These are phyloP conservation scores for Camellia granthamiana DNA, from an alignment of 148 eudicot species.

Conservation along the genomic window DNA sequence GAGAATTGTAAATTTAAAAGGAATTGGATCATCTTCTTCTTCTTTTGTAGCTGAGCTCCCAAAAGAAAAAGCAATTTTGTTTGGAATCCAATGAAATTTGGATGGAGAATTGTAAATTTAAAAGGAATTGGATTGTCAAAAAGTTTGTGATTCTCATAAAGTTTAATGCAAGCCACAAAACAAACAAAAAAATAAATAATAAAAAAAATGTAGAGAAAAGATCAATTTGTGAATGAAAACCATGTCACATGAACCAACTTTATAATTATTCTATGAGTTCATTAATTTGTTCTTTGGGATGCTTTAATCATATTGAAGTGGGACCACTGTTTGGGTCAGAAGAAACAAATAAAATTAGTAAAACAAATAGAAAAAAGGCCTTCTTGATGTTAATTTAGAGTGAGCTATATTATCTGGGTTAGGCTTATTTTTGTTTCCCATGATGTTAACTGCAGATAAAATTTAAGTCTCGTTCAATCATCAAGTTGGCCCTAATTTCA, in stretches of 20 bases:
- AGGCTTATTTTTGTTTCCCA: not conserved
- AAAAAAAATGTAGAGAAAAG: not conserved
- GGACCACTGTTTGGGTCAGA: not conserved
- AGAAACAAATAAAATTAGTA: not conserved
- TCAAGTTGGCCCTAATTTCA: not conserved
- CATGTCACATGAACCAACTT: not conserved
- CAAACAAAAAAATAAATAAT: not conserved
- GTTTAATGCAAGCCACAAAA: not conserved
- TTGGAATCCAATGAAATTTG: constrained; percentile 8
- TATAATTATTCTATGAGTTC: not conserved
- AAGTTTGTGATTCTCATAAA: not conserved
- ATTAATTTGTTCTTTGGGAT: not conserved
- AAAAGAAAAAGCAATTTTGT: not conserved
- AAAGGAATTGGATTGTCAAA: not conserved
- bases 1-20: not conserved
- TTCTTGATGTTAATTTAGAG: not conserved
- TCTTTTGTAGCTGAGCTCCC: not conserved
- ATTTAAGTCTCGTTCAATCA: not conserved
- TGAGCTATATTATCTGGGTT: not conserved
- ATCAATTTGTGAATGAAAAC: not conserved
- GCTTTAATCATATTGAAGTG: not conserved
- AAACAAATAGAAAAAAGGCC: not conserved
- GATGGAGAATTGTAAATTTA: not conserved
- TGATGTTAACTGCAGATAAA: not conserved
- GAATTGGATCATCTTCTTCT: not conserved